Evolutionary conservation across 305 asterid genomes (phyloP).

Genomic region (Fraxinus floribunda): DNA sequence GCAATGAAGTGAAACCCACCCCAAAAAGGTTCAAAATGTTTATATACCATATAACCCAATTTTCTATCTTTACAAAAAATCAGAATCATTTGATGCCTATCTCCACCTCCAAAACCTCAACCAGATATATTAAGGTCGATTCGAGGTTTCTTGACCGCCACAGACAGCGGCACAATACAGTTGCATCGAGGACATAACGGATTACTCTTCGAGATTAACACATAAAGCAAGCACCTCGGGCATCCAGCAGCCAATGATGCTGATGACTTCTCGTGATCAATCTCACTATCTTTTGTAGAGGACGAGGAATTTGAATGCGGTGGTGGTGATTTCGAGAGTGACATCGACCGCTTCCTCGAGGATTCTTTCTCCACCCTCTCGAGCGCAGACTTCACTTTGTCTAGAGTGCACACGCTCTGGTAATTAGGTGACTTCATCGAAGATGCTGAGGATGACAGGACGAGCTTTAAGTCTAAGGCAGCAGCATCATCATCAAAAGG

Average conservation of each 20-base stretch:
- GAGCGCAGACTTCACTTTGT: constrained; percentile 83
- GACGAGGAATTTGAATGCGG: constrained; percentile 63
- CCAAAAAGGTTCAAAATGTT: background rate
- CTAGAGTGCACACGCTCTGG: constrained; percentile 89
- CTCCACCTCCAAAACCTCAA: constrained; percentile 28
- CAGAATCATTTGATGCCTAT: constrained; percentile 24
- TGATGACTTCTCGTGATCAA: constrained; percentile 46
- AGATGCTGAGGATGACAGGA: constrained; percentile 34
- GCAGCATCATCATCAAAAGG: constrained; percentile 35
- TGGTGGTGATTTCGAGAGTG: constrained; percentile 59
- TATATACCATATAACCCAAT: constrained; percentile 41
- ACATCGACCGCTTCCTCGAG: constrained; percentile 54
- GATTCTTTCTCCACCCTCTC: constrained; percentile 74
- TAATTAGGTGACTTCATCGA: constrained; percentile 39
- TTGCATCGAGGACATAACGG: constrained; percentile 86
- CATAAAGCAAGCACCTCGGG: constrained; percentile 74
- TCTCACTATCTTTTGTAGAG: constrained; percentile 47
- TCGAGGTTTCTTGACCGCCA: constrained; percentile 62
- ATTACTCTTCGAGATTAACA: constrained; percentile 50
- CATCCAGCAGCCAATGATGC: constrained; percentile 72
- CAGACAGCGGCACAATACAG: constrained; percentile 54
- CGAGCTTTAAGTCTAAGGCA: constrained; percentile 57
- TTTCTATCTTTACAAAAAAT: constrained; percentile 55
- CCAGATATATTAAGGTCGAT: constrained; percentile 80
- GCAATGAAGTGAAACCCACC: background rate